Evolutionary conservation across 2,329 filamentous ascomycete species (phyloP).

Genomic region (Colletotrichum sp.): DNA sequence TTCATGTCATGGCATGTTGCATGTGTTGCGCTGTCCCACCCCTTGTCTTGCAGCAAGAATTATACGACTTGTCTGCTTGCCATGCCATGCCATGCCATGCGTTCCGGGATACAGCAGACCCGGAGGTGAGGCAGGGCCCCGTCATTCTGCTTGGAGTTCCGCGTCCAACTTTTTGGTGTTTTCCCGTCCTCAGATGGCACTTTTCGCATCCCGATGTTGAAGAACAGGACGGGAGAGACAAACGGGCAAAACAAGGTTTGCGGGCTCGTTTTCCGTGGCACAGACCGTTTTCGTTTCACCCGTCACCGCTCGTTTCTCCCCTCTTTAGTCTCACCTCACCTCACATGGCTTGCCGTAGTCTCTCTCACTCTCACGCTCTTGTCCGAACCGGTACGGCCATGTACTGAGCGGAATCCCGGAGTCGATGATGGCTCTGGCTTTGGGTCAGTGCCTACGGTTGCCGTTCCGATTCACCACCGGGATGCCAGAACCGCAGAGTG

Average conservation of each 20-base stretch:
- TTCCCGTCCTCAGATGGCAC: neutral
- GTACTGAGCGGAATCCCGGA: neutral
- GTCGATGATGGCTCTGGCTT: neutral
- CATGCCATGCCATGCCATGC: neutral
- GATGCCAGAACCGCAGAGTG: neutral
- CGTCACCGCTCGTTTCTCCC: constrained; percentile 1
- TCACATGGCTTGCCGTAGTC: neutral
- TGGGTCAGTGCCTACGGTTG: neutral
- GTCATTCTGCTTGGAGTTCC: neutral
- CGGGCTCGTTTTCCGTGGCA: constrained; percentile 6
- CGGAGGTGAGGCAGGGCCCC: neutral
- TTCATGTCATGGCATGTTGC: constrained; percentile 15
- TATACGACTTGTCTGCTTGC: neutral
- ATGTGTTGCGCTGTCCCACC: constrained; percentile 3
- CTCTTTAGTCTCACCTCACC: neutral
- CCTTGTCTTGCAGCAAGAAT: neutral
- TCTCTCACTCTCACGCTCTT: neutral
- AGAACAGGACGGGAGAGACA: neutral
- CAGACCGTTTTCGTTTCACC: constrained; percentile 18
- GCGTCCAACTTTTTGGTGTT: neutral
- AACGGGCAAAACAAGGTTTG: neutral
- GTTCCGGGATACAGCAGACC: neutral
- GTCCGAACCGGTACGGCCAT: neutral
- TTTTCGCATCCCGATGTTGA: neutral
- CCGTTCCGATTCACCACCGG: constrained; percentile 4